Evolutionary conservation across 805 yeast genomes (phyloP).

Genomic region (Ogataea trehalophila): DNA sequence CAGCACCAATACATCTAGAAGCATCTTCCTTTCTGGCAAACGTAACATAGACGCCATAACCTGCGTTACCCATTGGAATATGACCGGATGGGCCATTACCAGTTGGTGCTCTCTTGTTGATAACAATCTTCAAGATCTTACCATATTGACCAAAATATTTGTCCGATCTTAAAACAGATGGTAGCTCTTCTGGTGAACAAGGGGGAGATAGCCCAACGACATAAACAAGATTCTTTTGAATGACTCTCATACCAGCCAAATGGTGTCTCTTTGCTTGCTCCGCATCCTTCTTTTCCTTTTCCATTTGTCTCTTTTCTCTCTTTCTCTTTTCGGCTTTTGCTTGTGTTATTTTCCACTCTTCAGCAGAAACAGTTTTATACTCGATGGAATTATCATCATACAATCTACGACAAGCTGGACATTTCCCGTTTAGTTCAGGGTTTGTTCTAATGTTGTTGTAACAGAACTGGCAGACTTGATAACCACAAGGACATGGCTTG

Average conservation of each 20-base stretch:
- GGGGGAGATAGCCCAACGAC: slow-evolving; percentile 93
- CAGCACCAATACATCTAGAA: slow-evolving; percentile 83
- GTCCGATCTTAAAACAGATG: slow-evolving; percentile 76
- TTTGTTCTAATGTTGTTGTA: slow-evolving; percentile 94
- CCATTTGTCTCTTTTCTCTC: slow-evolving; percentile 75
- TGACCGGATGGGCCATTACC: slow-evolving; percentile 26
- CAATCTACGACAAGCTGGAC: slow-evolving; percentile 95
- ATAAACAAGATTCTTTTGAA: slow-evolving; percentile 93
- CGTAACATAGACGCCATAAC: slow-evolving; percentile 94
- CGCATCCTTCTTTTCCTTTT: slow-evolving; percentile 86
- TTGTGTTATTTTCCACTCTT: slow-evolving; percentile 82
- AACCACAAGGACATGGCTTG: slow-evolving; percentile 99
- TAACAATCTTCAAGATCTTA: slow-evolving; percentile 87
- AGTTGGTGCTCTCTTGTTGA: slow-evolving; percentile 67
- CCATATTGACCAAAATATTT: slow-evolving; percentile 99
- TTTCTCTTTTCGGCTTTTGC: slow-evolving; percentile 76
- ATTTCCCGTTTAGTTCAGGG: slow-evolving; percentile 90
- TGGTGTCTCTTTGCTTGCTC: slow-evolving; percentile 83
- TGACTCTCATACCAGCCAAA: slow-evolving; percentile 95
- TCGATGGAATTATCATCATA: slow-evolving; percentile 93
- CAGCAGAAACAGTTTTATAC: slow-evolving; percentile 76
- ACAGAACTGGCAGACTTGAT: slow-evolving; percentile 97
- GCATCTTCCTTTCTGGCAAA: slow-evolving; percentile 94
- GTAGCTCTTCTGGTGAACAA: slow-evolving; percentile 80
- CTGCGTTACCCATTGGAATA: slow-evolving; percentile 51